Evolutionary conservation across 139 green algal genomes (phyloP).

Genomic region (Parachlorella kessleri): DNA sequence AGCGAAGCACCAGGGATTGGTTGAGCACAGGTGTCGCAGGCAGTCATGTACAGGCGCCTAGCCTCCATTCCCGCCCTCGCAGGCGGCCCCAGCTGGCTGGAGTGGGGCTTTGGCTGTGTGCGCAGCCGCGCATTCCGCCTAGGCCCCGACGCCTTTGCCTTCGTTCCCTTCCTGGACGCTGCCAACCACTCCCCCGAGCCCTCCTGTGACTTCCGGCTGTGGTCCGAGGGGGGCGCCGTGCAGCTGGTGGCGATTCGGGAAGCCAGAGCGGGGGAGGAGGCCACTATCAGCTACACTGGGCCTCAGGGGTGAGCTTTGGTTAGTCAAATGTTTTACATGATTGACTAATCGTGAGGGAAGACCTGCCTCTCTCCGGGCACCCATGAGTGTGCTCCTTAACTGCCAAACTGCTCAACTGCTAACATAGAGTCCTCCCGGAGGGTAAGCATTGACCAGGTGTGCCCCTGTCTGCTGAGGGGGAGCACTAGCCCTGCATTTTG

Average conservation of each 20-base stretch:
- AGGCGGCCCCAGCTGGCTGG: slow-evolving; percentile 47
- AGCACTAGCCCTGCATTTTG: too few species aligned
- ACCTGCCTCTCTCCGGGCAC: too few species aligned
- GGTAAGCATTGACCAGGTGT: too few species aligned
- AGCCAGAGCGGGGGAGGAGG: slow-evolving; percentile 38
- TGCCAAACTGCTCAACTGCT: too few species aligned
- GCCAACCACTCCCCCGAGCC: slow-evolving; percentile 59
- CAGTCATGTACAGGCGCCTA: too few species aligned
- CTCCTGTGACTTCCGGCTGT: slow-evolving; percentile 54
- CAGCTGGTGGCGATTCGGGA: slow-evolving; percentile 54
- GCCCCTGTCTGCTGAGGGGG: too few species aligned
- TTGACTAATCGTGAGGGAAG: too few species aligned
- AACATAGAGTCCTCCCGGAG: too few species aligned
- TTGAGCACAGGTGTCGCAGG: too few species aligned
- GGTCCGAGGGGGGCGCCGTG: slow-evolving; percentile 3
- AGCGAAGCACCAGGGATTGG: too few species aligned
- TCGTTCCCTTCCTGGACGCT: slow-evolving; percentile 67
- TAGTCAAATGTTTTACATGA: too few species aligned
- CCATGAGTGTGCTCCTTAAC: too few species aligned
- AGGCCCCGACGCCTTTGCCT: slow-evolving; percentile 40
- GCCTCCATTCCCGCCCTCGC: background rate
- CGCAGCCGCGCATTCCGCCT: slow-evolving; percentile 51
- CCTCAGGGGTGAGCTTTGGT: background rate
- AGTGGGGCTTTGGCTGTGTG: slow-evolving; percentile 66
- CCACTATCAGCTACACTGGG: slow-evolving; percentile 68